Evolutionary conservation across 1,284 basidiomycete species (phyloP).

Genomic region (Sanghuangporus baumii): DNA sequence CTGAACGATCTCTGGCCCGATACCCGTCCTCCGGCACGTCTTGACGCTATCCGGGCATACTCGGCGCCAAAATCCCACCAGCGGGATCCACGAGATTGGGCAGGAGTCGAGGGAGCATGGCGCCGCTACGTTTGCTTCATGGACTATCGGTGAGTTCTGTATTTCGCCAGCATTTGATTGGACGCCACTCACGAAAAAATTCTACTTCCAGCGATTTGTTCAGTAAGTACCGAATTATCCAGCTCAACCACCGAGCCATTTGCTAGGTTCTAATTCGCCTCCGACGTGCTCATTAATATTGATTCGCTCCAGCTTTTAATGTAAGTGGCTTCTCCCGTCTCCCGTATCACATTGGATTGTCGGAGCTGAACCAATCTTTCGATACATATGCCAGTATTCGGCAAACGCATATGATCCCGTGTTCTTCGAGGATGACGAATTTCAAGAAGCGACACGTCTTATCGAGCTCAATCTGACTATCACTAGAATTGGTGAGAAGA

Average conservation of each 20-base stretch:
- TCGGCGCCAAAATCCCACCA: slow-evolving; percentile 39
- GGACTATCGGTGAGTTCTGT: slow-evolving; percentile 56
- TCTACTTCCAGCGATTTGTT: slow-evolving; percentile 45
- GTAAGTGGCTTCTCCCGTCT: slow-evolving; percentile 31
- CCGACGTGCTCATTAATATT: background rate
- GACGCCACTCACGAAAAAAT: background rate
- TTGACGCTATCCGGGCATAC: slow-evolving; percentile 45
- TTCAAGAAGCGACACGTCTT: slow-evolving; percentile 58
- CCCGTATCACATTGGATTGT: slow-evolving; percentile 4
- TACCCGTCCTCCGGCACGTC: slow-evolving; percentile 40
- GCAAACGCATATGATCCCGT: slow-evolving; percentile 35
- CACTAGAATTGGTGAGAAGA: slow-evolving; percentile 15
- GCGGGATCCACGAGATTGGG: slow-evolving; percentile 48
- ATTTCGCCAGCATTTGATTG: slow-evolving; percentile 2
- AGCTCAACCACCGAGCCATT: background rate
- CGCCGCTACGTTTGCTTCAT: slow-evolving; percentile 65
- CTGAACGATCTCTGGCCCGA: slow-evolving; percentile 33
- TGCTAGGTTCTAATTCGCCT: background rate
- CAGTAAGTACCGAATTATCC: slow-evolving; percentile 32
- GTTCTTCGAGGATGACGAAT: slow-evolving; percentile 51
- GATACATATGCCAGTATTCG: slow-evolving; percentile 31
- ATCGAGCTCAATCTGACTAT: slow-evolving; percentile 53
- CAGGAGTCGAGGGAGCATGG: slow-evolving; percentile 66
- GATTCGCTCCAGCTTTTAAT: slow-evolving; percentile 47
- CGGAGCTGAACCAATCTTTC: background rate